These are phyloP conservation scores for Sodiomyces alkalinus DNA, from an alignment of 2,329 filamentous ascomycete species.

Conservation along the genomic window DNA sequence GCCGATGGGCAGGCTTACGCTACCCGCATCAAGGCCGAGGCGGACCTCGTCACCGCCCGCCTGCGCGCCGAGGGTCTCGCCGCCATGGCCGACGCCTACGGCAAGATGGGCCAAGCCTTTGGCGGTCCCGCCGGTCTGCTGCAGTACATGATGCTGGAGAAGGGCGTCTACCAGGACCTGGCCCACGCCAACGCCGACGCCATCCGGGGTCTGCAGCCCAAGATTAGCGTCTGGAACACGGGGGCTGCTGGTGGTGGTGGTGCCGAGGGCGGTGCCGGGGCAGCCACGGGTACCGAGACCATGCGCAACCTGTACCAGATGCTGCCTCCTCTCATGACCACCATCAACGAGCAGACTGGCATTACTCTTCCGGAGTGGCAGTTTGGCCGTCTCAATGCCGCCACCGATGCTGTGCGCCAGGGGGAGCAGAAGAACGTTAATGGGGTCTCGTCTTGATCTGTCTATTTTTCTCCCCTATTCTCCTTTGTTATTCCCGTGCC, in stretches of 20 bases:
- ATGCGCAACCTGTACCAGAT: slow-evolving; percentile 76
- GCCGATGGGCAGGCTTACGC: slow-evolving; percentile 40
- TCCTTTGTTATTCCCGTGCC: too few relatives aligned
- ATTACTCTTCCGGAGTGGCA: slow-evolving; percentile 69
- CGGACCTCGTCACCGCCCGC: slow-evolving; percentile 39
- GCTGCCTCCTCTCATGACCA: slow-evolving; percentile 66
- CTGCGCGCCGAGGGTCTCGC: slow-evolving; percentile 63
- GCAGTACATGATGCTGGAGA: slow-evolving; percentile 79
- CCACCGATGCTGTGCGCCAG: slow-evolving; percentile 15
- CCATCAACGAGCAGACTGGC: slow-evolving; percentile 80
- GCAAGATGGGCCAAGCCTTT: slow-evolving; percentile 53
- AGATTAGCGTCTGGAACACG: slow-evolving; percentile 87
- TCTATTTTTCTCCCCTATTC: too few relatives aligned
- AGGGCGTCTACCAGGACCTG: slow-evolving; percentile 61
- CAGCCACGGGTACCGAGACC: slow-evolving; percentile 32
- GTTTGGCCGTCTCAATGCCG: slow-evolving; percentile 32
- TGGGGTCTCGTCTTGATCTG: slow-evolving; percentile 1
- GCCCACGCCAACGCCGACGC: slow-evolving; percentile 65
- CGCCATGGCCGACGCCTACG: slow-evolving; percentile 70
- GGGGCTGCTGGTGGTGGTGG: slow-evolving; percentile 33
- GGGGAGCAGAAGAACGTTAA: slow-evolving; percentile 3
- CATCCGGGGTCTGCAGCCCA: slow-evolving; percentile 64
- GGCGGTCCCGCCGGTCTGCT: slow-evolving; percentile 66
- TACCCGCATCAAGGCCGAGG: slow-evolving; percentile 28
- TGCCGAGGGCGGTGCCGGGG: slow-evolving; percentile 21